Evolutionary conservation across 1,284 basidiomycete species (phyloP).

Genomic region (Austroboletus niveus): DNA sequence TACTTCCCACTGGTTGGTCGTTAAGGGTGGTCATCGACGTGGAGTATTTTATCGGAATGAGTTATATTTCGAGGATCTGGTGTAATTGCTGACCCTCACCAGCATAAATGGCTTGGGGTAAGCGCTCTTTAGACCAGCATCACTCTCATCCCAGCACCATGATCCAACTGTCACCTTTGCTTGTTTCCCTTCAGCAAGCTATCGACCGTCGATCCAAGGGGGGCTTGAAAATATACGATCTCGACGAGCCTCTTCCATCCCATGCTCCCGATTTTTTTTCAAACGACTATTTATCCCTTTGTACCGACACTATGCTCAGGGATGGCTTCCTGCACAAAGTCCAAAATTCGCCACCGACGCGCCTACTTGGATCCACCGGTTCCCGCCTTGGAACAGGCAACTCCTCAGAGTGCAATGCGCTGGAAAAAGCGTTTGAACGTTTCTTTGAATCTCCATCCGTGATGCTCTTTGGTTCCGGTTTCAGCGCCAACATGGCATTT

Average conservation of each 20-base stretch:
- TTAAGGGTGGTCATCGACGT: too few species aligned
- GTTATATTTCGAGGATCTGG: too few species aligned
- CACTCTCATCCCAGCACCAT: conserved; percentile 1
- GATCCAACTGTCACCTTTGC: conserved; percentile 9
- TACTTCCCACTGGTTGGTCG: too few species aligned
- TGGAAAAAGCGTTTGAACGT: conserved; percentile 9
- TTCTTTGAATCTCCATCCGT: conserved; percentile 35
- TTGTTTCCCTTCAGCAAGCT: conserved; percentile 16
- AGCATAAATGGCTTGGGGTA: too few species aligned
- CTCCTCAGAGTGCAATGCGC: conserved; percentile 24
- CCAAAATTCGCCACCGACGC: conserved; percentile 13
- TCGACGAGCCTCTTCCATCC: conserved; percentile 36
- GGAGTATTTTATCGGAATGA: too few species aligned
- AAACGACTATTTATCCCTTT: conserved; percentile 63
- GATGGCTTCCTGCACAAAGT: conserved; percentile 35
- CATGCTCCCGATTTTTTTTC: conserved; percentile 47
- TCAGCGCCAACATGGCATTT: conserved; percentile 59
- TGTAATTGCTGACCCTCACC: too few species aligned
- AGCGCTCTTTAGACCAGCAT: too few species aligned
- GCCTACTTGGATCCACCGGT: conserved; percentile 53
- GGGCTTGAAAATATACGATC: conserved; percentile 8
- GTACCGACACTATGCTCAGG: conserved; percentile 37
- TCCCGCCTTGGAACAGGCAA: conserved; percentile 55
- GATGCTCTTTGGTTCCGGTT: conserved; percentile 61
- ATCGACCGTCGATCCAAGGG: conserved; percentile 5